phyloP scores from a whole-genome alignment of 2,329 filamentous ascomycete species.

The Pezicula carpinea region DNA sequence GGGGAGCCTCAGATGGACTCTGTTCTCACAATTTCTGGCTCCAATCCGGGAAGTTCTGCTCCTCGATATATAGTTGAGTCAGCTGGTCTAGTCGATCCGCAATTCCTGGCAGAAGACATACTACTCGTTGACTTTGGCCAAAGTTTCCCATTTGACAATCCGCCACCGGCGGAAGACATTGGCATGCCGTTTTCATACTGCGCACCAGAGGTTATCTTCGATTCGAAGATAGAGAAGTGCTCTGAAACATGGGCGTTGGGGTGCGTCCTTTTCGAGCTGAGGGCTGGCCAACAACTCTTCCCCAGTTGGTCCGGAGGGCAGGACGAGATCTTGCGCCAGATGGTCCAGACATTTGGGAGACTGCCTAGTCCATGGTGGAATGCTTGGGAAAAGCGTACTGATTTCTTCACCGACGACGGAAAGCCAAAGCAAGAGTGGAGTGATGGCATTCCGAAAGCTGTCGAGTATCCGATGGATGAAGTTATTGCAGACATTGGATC shows the following conservation, averaged over 20 bases:
- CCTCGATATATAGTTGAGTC: slow-evolving; percentile 2
- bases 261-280: not conserved
- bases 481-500: slow-evolving; percentile 7
- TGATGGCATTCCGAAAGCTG: slow-evolving; percentile 3
- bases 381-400: slow-evolving; percentile 3
- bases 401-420: slow-evolving; percentile 7
- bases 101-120: slow-evolving; percentile 2
- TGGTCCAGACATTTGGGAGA: slow-evolving; percentile 6
- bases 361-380: slow-evolving; percentile 4
- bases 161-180: not conserved
- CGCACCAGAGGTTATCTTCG: not conserved
- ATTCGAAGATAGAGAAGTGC: not conserved
- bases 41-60: slow-evolving; percentile 1
- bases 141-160: not conserved
- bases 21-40: not conserved
- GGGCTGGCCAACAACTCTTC: not conserved
- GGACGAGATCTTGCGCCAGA: slow-evolving; percentile 1
- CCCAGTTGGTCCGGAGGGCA: not conserved
- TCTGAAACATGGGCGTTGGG: not conserved
- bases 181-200: not conserved
- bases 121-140: slow-evolving; percentile 5
- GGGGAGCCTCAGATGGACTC: slow-evolving; percentile 1
- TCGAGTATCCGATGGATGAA: slow-evolving; percentile 4
- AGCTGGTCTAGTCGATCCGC: not conserved
- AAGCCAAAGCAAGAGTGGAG: slow-evolving; percentile 4